A percentile compares a stretch with the other conserved stretches of the same genome.
These are phyloP conservation scores for Fusarium sterilihyphosum DNA, from an alignment of 2,329 filamentous ascomycete genomes.

Conservation along the genomic window DNA sequence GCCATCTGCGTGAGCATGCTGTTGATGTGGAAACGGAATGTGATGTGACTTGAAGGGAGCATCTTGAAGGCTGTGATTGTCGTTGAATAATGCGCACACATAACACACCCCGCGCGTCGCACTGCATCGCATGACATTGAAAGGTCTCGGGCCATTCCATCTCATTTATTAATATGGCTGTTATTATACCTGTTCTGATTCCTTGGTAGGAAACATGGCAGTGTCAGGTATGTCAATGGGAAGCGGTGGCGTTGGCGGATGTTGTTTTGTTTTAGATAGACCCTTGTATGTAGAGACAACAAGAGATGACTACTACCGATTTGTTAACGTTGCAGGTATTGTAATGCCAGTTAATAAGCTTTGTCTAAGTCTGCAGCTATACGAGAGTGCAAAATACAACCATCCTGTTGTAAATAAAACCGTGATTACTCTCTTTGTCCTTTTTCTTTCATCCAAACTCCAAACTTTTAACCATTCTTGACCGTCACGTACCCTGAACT, in stretches of 20 bases:
- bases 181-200: conserved; percentile 4
- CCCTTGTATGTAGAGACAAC: background rate
- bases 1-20: conserved; percentile 9
- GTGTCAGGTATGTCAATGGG: conserved; percentile 24
- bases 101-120: background rate
- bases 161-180: background rate
- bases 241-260: conserved; percentile 24
- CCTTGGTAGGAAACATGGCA: conserved; percentile 2
- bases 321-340: background rate
- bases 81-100: conserved; percentile 3
- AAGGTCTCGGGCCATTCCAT: conserved; percentile 5
- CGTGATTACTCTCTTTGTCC: background rate
- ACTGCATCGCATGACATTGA: conserved; percentile 8
- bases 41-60: conserved; percentile 20
- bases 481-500: conserved; percentile 26
- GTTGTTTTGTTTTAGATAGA: conserved; percentile 35
- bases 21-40: conserved; percentile 36
- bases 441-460: background rate
- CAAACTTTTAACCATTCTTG: background rate
- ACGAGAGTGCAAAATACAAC: background rate
- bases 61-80: conserved; percentile 1
- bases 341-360: background rate
- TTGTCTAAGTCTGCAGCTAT: background rate
- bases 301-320: background rate
- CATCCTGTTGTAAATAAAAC: background rate